Conservation (phyloP, 2,329 filamentous ascomycete species). For the Fusarium sp. region DNA sequence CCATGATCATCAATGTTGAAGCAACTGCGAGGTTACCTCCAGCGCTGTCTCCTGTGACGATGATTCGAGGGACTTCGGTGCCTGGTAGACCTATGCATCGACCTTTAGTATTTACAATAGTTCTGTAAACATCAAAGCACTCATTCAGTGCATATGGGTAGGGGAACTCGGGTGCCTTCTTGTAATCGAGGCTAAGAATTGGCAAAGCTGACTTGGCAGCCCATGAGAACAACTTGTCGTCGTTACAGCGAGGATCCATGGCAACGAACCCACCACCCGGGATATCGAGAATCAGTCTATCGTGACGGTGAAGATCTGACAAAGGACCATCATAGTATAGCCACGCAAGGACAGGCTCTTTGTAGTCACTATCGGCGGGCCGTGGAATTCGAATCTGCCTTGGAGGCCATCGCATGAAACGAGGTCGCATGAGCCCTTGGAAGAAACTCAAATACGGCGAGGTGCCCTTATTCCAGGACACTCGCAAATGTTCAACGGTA, state of each 20-base stretch:
- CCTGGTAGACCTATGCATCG: constrained; percentile 58
- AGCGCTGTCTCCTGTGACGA: constrained; percentile 60
- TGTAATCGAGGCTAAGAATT: constrained; percentile 89
- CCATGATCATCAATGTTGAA: constrained; percentile 87
- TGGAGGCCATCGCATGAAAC: constrained; percentile 82
- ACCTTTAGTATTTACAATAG: constrained; percentile 49
- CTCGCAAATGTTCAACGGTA: constrained; percentile 89
- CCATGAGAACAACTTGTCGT: constrained; percentile 95
- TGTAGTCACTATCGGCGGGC: constrained; percentile 81
- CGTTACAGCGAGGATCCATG: constrained; percentile 93
- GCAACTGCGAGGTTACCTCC: constrained; percentile 66
- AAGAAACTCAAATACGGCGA: constrained; percentile 84
- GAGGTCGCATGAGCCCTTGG: constrained; percentile 77
- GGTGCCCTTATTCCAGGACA: constrained; percentile 95
- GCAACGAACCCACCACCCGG: constrained; percentile 96
- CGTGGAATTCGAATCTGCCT: constrained; percentile 85
- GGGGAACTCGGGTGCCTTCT: constrained; percentile 60
- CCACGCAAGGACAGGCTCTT: constrained; percentile 85
- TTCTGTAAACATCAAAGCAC: constrained; percentile 58
- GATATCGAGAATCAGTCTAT: constrained; percentile 84
- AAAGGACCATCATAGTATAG: constrained; percentile 93
- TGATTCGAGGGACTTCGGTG: constrained; percentile 50
- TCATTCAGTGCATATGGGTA: constrained; percentile 61
- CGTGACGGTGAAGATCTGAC: constrained; percentile 78
- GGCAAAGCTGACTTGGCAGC: constrained; percentile 89